Conservation (phyloP, 2,329 filamentous ascomycete genomes). For the Neurospora sp. region DNA sequence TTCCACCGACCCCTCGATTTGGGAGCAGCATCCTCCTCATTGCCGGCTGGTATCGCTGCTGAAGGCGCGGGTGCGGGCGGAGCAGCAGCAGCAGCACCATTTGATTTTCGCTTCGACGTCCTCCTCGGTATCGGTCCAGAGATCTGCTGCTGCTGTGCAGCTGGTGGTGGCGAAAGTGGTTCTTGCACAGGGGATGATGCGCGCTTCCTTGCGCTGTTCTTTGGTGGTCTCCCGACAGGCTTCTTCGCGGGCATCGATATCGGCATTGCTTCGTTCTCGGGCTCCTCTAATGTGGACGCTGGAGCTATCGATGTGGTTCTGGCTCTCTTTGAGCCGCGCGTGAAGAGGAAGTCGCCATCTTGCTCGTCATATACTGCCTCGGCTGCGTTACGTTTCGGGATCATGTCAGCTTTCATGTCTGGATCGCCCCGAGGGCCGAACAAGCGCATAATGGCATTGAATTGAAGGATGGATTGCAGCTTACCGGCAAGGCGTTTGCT, state of each 20-base stretch:
- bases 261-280: conserved; percentile 31
- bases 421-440: conserved; percentile 21
- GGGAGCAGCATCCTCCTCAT: conserved; percentile 27
- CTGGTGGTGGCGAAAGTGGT: conserved; percentile 9
- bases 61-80: conserved; percentile 18
- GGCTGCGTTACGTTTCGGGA: conserved; percentile 10
- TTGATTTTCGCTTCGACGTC: conserved; percentile 30
- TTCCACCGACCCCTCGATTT: conserved; percentile 22
- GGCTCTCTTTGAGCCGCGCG: conserved; percentile 54
- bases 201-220: conserved; percentile 20
- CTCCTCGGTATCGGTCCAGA: conserved; percentile 15
- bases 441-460: background rate
- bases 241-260: conserved; percentile 27
- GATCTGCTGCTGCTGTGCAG: conserved; percentile 2
- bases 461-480: conserved; percentile 21
- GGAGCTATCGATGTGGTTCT: conserved; percentile 37
- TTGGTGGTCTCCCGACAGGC: conserved; percentile 22
- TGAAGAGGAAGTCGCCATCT: conserved; percentile 69
- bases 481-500: conserved; percentile 57
- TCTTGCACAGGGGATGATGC: conserved; percentile 18
- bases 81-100: conserved; percentile 27
- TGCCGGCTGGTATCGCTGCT: background rate
- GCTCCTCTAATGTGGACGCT: conserved; percentile 18
- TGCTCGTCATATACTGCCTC: conserved; percentile 55
- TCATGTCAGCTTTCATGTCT: conserved; percentile 19